Base-by-base conservation (phyloP, 2,329 filamentous ascomycete genomes). In the Diaporthe sp. region DNA sequence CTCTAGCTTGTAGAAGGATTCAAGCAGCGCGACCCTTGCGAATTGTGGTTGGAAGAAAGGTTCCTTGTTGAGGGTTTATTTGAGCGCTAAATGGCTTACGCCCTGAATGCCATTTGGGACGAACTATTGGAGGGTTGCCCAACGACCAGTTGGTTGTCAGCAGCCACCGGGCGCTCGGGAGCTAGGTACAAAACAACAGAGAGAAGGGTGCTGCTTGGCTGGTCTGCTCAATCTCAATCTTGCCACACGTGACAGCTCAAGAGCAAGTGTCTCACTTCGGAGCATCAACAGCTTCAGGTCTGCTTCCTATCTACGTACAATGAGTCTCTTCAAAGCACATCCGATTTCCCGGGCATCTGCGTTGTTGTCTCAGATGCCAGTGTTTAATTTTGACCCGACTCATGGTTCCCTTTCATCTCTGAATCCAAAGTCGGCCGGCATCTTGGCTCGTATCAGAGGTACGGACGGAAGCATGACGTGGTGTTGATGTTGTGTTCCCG, bases 401-500 rank as follows among this genome's bases (percentile, higher is more conserved):
- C 33, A 25, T 13, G 12, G 15, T n/a, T n/a, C 40, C 28, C 33
- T 33, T n/a, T 42, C 33, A 33, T 42, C 6, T n/a, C 35, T n/a
- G n/a, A 19, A n/a, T 52, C 19, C 30, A 33, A n/a, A 12, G 13
- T n/a, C 35, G 33, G 60, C 35, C 35, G 33, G 60, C 35, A 28
- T 7, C 57, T 33, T 45, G 30, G 28, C 35, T 72, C 69, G 70
- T 72, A 55, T 72, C 47, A 52, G n/a, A 40, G 22, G 15, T 70
- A 70, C 74, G 57, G 71, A 64, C 71, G 57, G 64, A 70, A 52
- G 64, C 66, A 54, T 70, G 64, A 73, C 45, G 55, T 60, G 50
- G 64, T 73, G 47, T 40, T 35, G 45, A 75, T 61, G 73, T 61
- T 60, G 73, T 73, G 73, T 35, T 61, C 52, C 73, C 54, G 69